phyloP scores from a whole-genome alignment of 306 rosid genomes.

The Rosa persica region DNA sequence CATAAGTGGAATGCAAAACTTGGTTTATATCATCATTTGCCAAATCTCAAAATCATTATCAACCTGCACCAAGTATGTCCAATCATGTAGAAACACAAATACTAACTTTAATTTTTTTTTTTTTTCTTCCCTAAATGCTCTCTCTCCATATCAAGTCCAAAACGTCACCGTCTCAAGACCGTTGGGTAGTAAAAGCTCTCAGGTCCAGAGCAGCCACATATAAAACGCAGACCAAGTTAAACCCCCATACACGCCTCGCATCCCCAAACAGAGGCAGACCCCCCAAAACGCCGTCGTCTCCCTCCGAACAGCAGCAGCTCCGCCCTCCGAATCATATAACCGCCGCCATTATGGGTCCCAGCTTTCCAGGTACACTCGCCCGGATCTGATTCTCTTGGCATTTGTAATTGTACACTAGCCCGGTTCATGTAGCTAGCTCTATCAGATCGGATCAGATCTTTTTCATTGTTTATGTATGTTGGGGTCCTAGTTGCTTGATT shows the following conservation, averaged over 20 bases:
- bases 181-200: background rate
- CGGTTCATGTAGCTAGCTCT: constrained; percentile 7
- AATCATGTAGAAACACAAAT: no score
- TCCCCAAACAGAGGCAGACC: background rate
- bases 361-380: background rate
- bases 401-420: background rate
- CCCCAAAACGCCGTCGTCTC: background rate
- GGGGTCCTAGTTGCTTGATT: background rate
- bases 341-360: background rate
- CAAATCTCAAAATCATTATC: no score
- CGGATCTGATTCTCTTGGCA: background rate
- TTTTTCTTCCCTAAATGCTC: no score
- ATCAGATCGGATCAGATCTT: constrained; percentile 49
- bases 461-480: background rate
- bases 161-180: background rate
- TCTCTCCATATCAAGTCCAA: background rate
- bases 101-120: no score
- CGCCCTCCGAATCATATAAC: background rate
- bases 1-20: no score
- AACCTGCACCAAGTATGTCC: no score
- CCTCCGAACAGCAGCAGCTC: background rate
- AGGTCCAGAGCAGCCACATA: background rate
- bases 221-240: background rate
- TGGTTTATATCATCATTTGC: no score
- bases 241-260: background rate